Conservation (phyloP, 345 rosid species). For the Populus alba region DNA sequence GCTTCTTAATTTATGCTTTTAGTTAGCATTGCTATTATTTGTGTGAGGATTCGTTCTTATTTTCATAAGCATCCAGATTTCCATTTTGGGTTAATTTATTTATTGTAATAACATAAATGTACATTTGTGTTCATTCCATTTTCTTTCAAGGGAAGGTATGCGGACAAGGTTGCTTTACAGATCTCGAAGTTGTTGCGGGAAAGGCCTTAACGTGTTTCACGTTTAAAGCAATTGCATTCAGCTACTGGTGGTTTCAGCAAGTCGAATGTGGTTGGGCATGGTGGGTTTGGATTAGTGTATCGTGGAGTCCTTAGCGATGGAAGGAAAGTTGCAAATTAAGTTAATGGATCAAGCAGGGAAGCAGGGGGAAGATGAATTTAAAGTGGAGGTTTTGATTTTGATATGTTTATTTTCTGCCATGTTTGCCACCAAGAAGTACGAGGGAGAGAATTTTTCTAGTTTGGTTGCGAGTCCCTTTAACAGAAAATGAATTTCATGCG, state of each 20-base stretch:
- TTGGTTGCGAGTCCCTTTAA: neutral
- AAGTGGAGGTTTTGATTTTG: slow-evolving; percentile 66
- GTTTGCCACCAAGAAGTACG: neutral
- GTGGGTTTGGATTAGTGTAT: slow-evolving; percentile 30
- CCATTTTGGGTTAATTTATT: neutral
- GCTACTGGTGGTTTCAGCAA: slow-evolving; percentile 88
- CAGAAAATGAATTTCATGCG: neutral
- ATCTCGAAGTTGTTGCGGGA: slow-evolving; percentile 41
- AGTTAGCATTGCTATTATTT: too few relatives aligned
- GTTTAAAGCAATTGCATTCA: slow-evolving; percentile 78
- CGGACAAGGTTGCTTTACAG: slow-evolving; percentile 42
- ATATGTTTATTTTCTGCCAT: neutral
- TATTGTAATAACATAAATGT: neutral
- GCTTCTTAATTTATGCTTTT: too few relatives aligned
- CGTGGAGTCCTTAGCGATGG: slow-evolving; percentile 31
- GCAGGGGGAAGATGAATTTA: slow-evolving; percentile 91
- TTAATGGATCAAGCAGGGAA: slow-evolving; percentile 62
- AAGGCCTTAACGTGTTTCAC: slow-evolving; percentile 66
- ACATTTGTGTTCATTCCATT: slow-evolving; percentile 5
- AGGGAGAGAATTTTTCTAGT: neutral
- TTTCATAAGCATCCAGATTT: too few relatives aligned
- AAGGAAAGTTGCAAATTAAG: slow-evolving; percentile 32
- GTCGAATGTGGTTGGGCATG: slow-evolving; percentile 62
- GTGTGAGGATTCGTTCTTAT: too few relatives aligned
- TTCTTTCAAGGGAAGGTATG: slow-evolving; percentile 44